A percentile compares a stretch with the other conserved stretches of the same genome.
phyloP scores from a whole-genome alignment of 129 eudicot genomes.

The Flaveria trinervia region DNA sequence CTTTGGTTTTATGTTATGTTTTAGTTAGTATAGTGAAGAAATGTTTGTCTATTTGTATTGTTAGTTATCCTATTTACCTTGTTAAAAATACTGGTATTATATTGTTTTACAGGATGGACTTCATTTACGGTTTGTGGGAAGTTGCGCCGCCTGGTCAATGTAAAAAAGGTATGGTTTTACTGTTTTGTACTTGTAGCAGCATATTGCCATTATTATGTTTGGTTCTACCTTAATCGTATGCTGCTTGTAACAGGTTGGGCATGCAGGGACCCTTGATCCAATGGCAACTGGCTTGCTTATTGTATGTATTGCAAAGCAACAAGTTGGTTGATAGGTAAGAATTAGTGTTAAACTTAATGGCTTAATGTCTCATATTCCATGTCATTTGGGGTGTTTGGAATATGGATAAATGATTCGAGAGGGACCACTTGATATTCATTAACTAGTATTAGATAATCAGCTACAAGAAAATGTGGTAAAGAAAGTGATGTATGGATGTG shows the following conservation, averaged over 20 bases:
- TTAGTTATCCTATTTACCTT: background rate
- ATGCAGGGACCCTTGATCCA: constrained; percentile 98
- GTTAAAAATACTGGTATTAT: background rate
- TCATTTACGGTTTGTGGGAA: constrained; percentile 98
- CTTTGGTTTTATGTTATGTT: background rate
- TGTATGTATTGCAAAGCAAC: constrained; percentile 94
- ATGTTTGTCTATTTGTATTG: background rate
- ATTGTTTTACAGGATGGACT: constrained; percentile 80
- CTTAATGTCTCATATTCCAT: background rate
- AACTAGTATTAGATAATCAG: background rate
- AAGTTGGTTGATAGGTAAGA: constrained; percentile 77
- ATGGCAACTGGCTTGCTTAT: constrained; percentile 98
- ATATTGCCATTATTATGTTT: constrained; percentile 12
- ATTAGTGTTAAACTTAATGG: constrained; percentile 2
- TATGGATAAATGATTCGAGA: background rate
- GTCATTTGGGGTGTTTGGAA: background rate
- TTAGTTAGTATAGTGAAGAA: too few species aligned
- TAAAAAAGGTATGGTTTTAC: constrained; percentile 66
- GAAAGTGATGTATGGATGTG: too few species aligned
- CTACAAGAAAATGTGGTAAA: too few species aligned
- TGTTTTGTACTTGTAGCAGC: constrained; percentile 10
- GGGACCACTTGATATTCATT: background rate
- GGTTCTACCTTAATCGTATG: constrained; percentile 1
- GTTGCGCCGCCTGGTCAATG: constrained; percentile 82
- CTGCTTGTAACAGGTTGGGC: constrained; percentile 71